Base-by-base conservation (phyloP, 768 basidiomycete species). In the Leucocoprinus sp. region DNA sequence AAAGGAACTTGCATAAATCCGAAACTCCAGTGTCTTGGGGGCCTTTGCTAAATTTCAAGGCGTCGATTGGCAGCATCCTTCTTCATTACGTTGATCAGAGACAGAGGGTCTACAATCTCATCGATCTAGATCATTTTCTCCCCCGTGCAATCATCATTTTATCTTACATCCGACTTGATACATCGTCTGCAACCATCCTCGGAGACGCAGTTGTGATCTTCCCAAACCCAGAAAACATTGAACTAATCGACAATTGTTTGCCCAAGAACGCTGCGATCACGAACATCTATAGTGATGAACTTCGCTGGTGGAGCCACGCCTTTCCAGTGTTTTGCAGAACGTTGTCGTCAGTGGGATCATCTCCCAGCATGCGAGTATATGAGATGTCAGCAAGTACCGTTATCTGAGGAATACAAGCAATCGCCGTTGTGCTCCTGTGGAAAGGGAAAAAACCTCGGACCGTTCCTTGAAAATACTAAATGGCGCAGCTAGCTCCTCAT, bases 391-490 rank as follows among this genome's bases (percentile, higher is more conserved):
- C 62, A 47, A 38, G 58, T 75, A 15, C 75, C 76, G 0, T 57
- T 71, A 4, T 58, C 60, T 23, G 53, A 55, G 7, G 65, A 70
- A 24, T 59, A 65, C 12, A 61, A 61, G 1, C 56, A 59, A 26
- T 55, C 54, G 5, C 75, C 76, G 0, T 56, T 79, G 17, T 82
- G 80, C 50, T 63, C 62, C 2, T 82, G 80, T 37, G 78, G 78
- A 1, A 56, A 58, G 26, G 77, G 76, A 2, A 64, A 76, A 35
- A 67, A 71, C 38, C 57, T 70, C 5, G 69, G 62, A 2, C 57
- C 51, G 1, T 67, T 80, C 48, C 51, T 50, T 0, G 57, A 53
- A 11, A 50, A 57, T 0, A 36, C 51, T 9, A 49, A 52, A 8
- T 79, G 73, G 72, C 58, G 60, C 26, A 43, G 1, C 54, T 79